A percentile compares a stretch with the other conserved stretches of the same genome.
Evolutionary conservation across 768 basidiomycete species (phyloP).

Genomic region (Boletus sensibilis): DNA sequence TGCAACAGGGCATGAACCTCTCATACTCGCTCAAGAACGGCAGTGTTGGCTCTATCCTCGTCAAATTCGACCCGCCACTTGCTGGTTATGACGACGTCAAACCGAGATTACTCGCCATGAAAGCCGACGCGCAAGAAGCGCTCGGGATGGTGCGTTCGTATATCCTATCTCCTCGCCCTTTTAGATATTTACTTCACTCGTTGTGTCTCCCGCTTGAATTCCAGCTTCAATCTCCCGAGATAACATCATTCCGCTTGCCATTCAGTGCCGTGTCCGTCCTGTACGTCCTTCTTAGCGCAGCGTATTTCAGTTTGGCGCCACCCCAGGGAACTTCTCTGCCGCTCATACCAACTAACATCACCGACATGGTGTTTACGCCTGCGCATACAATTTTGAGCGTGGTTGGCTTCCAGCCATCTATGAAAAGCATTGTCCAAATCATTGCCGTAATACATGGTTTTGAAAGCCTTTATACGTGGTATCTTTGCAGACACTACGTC

Average conservation of each 20-base stretch:
- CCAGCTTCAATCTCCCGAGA: slow-evolving; percentile 64
- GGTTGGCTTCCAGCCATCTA: slow-evolving; percentile 20
- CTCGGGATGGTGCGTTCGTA: slow-evolving; percentile 66
- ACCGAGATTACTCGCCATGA: slow-evolving; percentile 77
- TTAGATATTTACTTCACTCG: not conserved
- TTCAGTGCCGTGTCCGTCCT: slow-evolving; percentile 29
- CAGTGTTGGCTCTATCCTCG: slow-evolving; percentile 43
- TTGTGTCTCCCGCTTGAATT: not conserved
- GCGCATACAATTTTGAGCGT: slow-evolving; percentile 11
- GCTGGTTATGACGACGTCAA: slow-evolving; percentile 79
- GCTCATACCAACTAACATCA: slow-evolving; percentile 11
- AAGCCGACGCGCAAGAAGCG: slow-evolving; percentile 72
- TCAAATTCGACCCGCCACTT: slow-evolving; percentile 71
- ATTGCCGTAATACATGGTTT: slow-evolving; percentile 13
- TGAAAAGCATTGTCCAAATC: slow-evolving; percentile 7
- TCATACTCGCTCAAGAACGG: slow-evolving; percentile 56
- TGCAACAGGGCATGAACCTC: slow-evolving; percentile 63
- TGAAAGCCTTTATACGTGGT: slow-evolving; percentile 30
- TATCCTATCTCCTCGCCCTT: not conserved
- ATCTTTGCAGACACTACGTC: slow-evolving; percentile 32
- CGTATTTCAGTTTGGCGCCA: slow-evolving; percentile 21
- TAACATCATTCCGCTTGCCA: slow-evolving; percentile 55
- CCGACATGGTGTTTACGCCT: slow-evolving; percentile 22
- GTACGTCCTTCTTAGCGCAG: slow-evolving; percentile 10
- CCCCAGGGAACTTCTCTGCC: slow-evolving; percentile 19